phyloP scores from a whole-genome alignment of 257 asterid genomes.

The Salvia miltiorrhiza region DNA sequence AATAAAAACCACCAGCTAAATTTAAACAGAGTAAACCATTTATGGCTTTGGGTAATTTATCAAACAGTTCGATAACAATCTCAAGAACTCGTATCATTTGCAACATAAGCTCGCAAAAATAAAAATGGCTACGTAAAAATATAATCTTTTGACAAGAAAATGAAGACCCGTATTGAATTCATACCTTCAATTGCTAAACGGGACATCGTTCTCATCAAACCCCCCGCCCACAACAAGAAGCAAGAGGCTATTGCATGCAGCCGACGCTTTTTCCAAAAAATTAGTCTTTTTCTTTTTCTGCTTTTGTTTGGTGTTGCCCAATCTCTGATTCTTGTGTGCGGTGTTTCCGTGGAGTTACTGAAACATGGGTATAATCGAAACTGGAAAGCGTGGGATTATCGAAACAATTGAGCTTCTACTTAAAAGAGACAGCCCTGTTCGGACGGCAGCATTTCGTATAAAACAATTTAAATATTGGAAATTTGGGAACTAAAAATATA shows the following conservation, averaged over 20 bases:
- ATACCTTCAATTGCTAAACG: slow-evolving; percentile 35
- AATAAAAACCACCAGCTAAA: background rate
- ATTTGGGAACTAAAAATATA: background rate
- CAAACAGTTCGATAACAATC: slow-evolving; percentile 20
- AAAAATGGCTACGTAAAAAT: background rate
- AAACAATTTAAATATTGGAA: background rate
- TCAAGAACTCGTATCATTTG: background rate
- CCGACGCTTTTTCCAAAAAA: background rate
- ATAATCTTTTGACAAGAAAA: background rate
- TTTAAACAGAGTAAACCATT: background rate
- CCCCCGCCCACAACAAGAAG: background rate
- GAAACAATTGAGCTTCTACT: slow-evolving; percentile 25
- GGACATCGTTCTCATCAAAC: slow-evolving; percentile 28
- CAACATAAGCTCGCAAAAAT: background rate
- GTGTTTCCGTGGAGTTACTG: background rate
- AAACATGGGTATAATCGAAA: slow-evolving; percentile 39
- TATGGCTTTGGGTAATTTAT: slow-evolving; percentile 2
- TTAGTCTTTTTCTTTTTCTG: background rate
- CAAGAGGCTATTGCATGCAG: slow-evolving; percentile 19
- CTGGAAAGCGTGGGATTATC: slow-evolving; percentile 25
- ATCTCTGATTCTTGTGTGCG: slow-evolving; percentile 10
- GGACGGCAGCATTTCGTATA: slow-evolving; percentile 26
- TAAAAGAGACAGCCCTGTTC: slow-evolving; percentile 17
- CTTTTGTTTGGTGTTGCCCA: background rate
- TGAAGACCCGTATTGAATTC: background rate